A percentile compares a stretch with the other conserved stretches of the same genome.
These are phyloP conservation scores for Hypoxylon sp. DNA, from an alignment of 2,329 filamentous ascomycete genomes.

Conservation along the genomic window DNA sequence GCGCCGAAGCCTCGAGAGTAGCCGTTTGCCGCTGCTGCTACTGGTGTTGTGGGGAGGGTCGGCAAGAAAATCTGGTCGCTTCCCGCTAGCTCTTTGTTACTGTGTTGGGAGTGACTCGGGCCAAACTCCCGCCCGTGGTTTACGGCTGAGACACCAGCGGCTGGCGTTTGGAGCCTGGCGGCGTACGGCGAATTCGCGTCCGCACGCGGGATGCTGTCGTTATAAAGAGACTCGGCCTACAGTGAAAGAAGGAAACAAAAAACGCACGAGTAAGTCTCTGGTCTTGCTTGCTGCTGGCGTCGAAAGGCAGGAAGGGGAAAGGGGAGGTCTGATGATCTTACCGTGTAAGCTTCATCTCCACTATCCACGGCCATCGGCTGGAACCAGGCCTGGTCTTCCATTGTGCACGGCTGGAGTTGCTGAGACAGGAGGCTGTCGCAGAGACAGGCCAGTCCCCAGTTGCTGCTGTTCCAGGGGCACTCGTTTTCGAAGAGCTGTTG, in stretches of 20 bases:
- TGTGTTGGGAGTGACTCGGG: conserved; percentile 42
- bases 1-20: conserved; percentile 31
- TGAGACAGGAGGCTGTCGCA: conserved; percentile 34
- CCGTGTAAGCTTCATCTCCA: conserved; percentile 38
- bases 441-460: not conserved
- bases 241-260: too few species aligned
- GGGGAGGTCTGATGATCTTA: conserved; percentile 37
- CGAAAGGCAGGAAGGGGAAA: conserved; percentile 13
- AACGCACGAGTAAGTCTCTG: conserved; percentile 30
- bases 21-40: too few species aligned
- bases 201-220: conserved; percentile 22
- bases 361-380: conserved; percentile 37
- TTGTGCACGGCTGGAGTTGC: conserved; percentile 27
- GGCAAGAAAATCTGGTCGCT: conserved; percentile 40
- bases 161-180: conserved; percentile 39
- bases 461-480: conserved; percentile 1
- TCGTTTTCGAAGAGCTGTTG: conserved; percentile 2
- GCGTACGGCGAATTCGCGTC: conserved; percentile 35
- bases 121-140: conserved; percentile 40
- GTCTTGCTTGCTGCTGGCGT: too few species aligned
- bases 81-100: conserved; percentile 42
- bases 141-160: conserved; percentile 43
- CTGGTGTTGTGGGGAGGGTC: conserved; percentile 34
- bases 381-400: conserved; percentile 36
- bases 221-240: conserved; percentile 38